Evolutionary conservation across 2,329 filamentous ascomycete species (phyloP), one percentile per base, ranked within the genome.

Genomic region (Lachnellula hyalina): DNA sequence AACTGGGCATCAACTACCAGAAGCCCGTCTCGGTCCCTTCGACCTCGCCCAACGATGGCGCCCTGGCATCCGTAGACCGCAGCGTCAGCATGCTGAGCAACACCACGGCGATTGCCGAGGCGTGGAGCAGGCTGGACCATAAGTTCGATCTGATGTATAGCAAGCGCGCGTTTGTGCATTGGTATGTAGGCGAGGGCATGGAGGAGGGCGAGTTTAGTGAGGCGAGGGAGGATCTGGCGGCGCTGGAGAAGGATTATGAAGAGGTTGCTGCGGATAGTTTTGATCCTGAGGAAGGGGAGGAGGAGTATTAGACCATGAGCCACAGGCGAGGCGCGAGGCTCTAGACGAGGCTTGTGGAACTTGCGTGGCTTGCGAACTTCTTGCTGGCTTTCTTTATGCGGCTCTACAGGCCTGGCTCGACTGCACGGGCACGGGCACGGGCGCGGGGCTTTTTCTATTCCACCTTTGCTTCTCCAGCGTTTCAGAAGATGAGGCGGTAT

Each of bases 81-180:
- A 75, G 70, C 52, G 79, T 82, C 60, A 77, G 77, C 69, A 86
- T 86, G 83, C 73, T 86, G 45, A 82, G 79, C 68, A 86, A 86
- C 73, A 86, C 83, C 51, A 86, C 83, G 25, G 81, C 83, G 44
- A 86, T 86, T 56, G 75, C 82, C 47, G 83, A 86, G 69, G 83
- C 83, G 8, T 86, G 83, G 83, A 76, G 75, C 47, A 75, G 81
- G 61, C 76, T 86, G 36, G 81, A 84, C 67, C 81, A 83, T 72
- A 86, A 86, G 68, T 86, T 86, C 69, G 83, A 86, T 65, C 78
- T 86, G 59, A 86, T 86, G 83, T 86, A 86, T 72, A 79, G 78
- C 58, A 86, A 86, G 74, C 80, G 83, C 59, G 83, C 83, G 12
- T 86, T 86, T 66, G 83, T 86, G n/a, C 83, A 86, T 69, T 86